Conservation (phyloP, 1,284 basidiomycete species). For the Malassezia caprae region DNA sequence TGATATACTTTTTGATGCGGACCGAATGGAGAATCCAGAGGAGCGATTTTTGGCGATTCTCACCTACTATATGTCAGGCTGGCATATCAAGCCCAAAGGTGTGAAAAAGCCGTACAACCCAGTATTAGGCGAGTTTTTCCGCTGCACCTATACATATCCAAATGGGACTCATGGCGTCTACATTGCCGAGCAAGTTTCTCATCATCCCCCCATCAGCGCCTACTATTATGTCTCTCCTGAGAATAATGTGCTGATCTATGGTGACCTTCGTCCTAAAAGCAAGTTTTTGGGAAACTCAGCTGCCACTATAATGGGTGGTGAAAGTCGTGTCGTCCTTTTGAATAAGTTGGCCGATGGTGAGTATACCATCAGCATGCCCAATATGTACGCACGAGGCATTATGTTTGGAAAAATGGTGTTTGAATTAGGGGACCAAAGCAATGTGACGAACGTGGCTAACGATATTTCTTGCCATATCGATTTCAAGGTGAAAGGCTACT, state of each 20-base stretch:
- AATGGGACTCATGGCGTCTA: slow-evolving; percentile 89
- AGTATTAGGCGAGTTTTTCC: slow-evolving; percentile 91
- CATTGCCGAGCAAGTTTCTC: slow-evolving; percentile 93
- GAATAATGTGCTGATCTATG: slow-evolving; percentile 67
- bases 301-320: slow-evolving; percentile 69
- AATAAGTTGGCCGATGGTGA: slow-evolving; percentile 39
- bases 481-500: slow-evolving; percentile 98
- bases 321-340: slow-evolving; percentile 55
- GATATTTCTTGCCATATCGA: slow-evolving; percentile 73
- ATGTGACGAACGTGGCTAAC: slow-evolving; percentile 70
- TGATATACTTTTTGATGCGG: slow-evolving; percentile 86
- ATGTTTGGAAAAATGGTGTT: slow-evolving; percentile 96
- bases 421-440: slow-evolving; percentile 82
- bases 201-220: slow-evolving; percentile 88
- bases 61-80: slow-evolving; percentile 93
- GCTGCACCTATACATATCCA: slow-evolving; percentile 84
- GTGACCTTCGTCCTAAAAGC: slow-evolving; percentile 87
- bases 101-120: slow-evolving; percentile 99
- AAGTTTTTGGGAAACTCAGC: slow-evolving; percentile 79
- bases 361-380: slow-evolving; percentile 45
- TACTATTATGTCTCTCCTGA: slow-evolving; percentile 95
- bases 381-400: slow-evolving; percentile 79
- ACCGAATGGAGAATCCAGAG: slow-evolving; percentile 65
- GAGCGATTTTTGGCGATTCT: slow-evolving; percentile 84
- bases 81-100: slow-evolving; percentile 99